Conservation (phyloP, 2,329 filamentous ascomycete genomes). For the Fusarium camptoceras region DNA sequence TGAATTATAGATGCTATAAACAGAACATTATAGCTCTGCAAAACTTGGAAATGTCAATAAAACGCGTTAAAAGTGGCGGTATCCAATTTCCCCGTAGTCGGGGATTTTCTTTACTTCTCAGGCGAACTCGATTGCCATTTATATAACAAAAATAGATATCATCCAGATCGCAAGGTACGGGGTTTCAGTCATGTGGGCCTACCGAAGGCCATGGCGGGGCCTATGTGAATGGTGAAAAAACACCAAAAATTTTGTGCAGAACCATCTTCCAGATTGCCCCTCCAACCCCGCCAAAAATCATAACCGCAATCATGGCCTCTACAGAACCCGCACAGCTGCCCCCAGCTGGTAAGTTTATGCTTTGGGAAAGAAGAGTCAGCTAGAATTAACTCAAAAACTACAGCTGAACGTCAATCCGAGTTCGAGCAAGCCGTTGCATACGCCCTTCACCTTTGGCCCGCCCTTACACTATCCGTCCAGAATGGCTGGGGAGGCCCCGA, state of each 20-base stretch:
- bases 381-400: constrained; percentile 16
- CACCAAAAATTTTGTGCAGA: constrained; percentile 48
- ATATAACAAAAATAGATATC: neutral
- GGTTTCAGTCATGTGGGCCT: constrained; percentile 10
- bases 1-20: neutral
- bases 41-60: neutral
- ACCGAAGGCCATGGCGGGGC: neutral
- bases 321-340: constrained; percentile 49
- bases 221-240: constrained; percentile 31
- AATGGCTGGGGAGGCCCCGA: constrained; percentile 90
- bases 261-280: constrained; percentile 43
- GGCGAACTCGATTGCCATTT: neutral
- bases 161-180: neutral
- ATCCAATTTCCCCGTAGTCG: neutral
- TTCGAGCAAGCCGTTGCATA: constrained; percentile 92
- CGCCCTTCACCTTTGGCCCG: constrained; percentile 86
- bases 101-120: neutral
- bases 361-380: neutral
- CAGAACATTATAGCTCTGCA: constrained; percentile 8
- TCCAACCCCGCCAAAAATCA: constrained; percentile 48
- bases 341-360: constrained; percentile 45
- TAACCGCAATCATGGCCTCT: constrained; percentile 48
- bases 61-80: neutral
- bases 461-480: constrained; percentile 86
- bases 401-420: constrained; percentile 68